Evolutionary conservation across 768 basidiomycete species (phyloP).

Genomic region (Scleroderma citrinum): DNA sequence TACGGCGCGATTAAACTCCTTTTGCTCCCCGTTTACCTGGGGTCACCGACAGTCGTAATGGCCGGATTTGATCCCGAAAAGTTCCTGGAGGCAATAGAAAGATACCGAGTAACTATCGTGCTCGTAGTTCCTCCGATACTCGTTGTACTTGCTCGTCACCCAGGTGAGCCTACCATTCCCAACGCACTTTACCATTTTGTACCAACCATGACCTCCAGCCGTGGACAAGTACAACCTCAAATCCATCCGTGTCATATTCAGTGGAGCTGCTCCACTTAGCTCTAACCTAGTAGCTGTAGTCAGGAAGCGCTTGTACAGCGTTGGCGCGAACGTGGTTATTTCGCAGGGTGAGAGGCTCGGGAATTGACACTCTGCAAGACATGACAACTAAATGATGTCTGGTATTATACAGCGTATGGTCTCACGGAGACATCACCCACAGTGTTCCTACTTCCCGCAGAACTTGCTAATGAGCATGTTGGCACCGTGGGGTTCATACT

Average conservation of each 20-base stretch:
- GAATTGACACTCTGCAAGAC: not conserved
- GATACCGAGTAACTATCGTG: constrained; percentile 52
- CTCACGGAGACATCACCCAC: constrained; percentile 82
- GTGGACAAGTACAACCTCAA: constrained; percentile 64
- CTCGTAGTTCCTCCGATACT: constrained; percentile 82
- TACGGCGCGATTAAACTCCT: constrained; percentile 59
- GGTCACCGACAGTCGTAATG: constrained; percentile 52
- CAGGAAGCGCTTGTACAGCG: constrained; percentile 32
- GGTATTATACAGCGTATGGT: constrained; percentile 50
- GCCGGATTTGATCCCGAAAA: constrained; percentile 63
- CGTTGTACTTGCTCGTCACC: constrained; percentile 65
- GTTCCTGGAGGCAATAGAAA: constrained; percentile 62
- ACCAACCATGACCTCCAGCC: too few relatives aligned
- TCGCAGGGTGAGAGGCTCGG: constrained; percentile 41
- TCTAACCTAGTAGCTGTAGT: constrained; percentile 52
- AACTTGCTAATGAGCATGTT: constrained; percentile 41
- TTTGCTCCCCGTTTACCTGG: constrained; percentile 46
- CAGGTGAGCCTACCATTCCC: too few relatives aligned
- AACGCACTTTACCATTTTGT: too few relatives aligned
- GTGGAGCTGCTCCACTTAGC: constrained; percentile 80
- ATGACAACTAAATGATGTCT: not conserved
- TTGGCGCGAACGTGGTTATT: constrained; percentile 37
- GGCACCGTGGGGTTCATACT: constrained; percentile 67
- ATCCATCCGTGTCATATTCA: constrained; percentile 50
- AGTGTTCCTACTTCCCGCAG: constrained; percentile 46